Percentiles rank a stretch among this genome's conserved stretches.
Evolutionary conservation across 1,139 yeast species (phyloP).

Genomic region (Saccharomyces hybrid): DNA sequence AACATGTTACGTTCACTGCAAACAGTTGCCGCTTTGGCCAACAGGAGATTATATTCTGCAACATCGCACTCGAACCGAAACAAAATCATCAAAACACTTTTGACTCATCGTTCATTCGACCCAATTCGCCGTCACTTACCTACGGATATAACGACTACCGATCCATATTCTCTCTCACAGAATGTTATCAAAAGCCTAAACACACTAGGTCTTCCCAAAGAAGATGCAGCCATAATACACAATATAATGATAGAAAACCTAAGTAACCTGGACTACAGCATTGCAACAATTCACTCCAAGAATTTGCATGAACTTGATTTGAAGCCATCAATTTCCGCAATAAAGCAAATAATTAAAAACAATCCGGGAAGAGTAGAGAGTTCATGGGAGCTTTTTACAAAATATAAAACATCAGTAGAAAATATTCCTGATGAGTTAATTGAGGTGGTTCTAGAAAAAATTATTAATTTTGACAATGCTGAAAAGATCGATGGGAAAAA

Average conservation of each 20-base stretch:
- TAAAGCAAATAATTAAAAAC: slow-evolving; percentile 5
- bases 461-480: slow-evolving; percentile 18
- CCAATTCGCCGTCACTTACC: slow-evolving; percentile 14
- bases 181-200: slow-evolving; percentile 11
- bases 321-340: background rate
- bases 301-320: slow-evolving; percentile 11
- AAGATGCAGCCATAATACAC: slow-evolving; percentile 17
- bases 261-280: slow-evolving; percentile 22
- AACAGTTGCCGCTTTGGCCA: background rate
- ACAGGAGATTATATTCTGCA: background rate
- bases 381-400: slow-evolving; percentile 26
- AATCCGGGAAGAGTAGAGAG: slow-evolving; percentile 30
- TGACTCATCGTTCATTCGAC: slow-evolving; percentile 14
- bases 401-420: slow-evolving; percentile 7
- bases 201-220: slow-evolving; percentile 5
- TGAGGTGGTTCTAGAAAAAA: slow-evolving; percentile 14
- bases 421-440: slow-evolving; percentile 16
- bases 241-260: slow-evolving; percentile 25
- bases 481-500: slow-evolving; percentile 20
- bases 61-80: background rate
- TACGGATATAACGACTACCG: slow-evolving; percentile 5
- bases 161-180: slow-evolving; percentile 19
- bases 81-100: slow-evolving; percentile 5
- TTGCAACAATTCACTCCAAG: slow-evolving; percentile 24
- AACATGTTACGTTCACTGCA: background rate